These are phyloP conservation scores for Lachnellula occidentalis DNA, from an alignment of 2,329 filamentous ascomycete genomes.

Conservation along the genomic window DNA sequence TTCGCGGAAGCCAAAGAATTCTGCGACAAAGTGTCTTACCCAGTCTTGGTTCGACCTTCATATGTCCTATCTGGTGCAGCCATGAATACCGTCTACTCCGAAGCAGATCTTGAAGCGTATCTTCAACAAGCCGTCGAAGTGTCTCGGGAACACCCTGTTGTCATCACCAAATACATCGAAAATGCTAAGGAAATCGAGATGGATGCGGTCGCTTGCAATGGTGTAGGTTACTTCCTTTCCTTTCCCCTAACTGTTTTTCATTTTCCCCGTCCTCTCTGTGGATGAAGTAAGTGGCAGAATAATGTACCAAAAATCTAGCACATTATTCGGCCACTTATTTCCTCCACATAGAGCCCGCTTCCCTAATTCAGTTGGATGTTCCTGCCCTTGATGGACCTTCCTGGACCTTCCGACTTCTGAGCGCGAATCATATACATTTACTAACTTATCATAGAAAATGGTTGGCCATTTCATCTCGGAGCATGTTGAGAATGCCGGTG, in stretches of 20 bases:
- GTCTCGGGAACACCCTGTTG: conserved; percentile 90
- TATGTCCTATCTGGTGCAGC: conserved; percentile 96
- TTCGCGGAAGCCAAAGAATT: conserved; percentile 85
- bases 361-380: too few species aligned
- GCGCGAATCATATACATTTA: too few species aligned
- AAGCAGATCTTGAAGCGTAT: conserved; percentile 85
- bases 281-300: too few species aligned
- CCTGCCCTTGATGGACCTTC: too few species aligned
- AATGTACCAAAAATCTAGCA: too few species aligned
- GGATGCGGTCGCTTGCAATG: conserved; percentile 92
- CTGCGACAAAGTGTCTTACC: conserved; percentile 84
- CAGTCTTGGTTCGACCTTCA: conserved; percentile 89
- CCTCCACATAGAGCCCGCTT: too few species aligned
- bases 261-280: too few species aligned
- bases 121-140: conserved; percentile 88
- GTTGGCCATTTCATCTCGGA: conserved; percentile 97
- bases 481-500: conserved; percentile 97
- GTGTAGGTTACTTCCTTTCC: conserved; percentile 31
- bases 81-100: conserved; percentile 98
- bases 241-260: too few species aligned
- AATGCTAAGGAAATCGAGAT: conserved; percentile 99
- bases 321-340: too few species aligned
- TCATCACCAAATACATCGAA: conserved; percentile 99
- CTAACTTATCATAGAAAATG: conserved; percentile 45
- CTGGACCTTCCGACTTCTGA: too few species aligned